Percentiles rank a stretch among this genome's conserved stretches.
These are phyloP conservation scores for Dryadomyces quercivorus DNA, from an alignment of 2,329 filamentous ascomycete species.

Conservation along the genomic window DNA sequence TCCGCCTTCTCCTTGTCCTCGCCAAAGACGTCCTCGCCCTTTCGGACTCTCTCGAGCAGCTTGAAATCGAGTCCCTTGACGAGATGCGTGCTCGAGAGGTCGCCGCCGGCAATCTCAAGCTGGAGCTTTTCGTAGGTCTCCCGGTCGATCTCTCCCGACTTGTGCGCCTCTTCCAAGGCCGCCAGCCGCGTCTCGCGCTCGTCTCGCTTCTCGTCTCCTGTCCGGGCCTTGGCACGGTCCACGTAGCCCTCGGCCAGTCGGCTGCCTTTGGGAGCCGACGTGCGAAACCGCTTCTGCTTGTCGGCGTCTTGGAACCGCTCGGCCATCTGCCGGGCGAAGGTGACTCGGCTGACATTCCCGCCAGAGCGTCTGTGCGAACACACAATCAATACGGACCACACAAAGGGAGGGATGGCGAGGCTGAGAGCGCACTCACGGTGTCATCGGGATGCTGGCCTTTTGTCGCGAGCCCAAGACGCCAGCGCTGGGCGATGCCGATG, in stretches of 20 bases:
- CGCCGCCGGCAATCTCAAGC: slow-evolving; percentile 70
- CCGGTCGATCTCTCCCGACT: slow-evolving; percentile 72
- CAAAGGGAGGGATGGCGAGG: too few relatives aligned
- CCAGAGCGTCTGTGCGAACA: slow-evolving; percentile 47
- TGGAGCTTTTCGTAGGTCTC: slow-evolving; percentile 65
- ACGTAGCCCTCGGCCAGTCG: slow-evolving; percentile 70
- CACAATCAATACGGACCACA: too few relatives aligned
- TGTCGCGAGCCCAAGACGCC: slow-evolving; percentile 62
- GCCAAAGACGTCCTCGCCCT: slow-evolving; percentile 53
- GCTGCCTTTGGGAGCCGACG: slow-evolving; percentile 70
- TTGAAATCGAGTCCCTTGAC: slow-evolving; percentile 88
- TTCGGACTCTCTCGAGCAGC: slow-evolving; percentile 55
- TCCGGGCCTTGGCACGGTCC: slow-evolving; percentile 54
- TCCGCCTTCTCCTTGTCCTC: slow-evolving; percentile 21
- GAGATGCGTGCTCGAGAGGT: slow-evolving; percentile 68
- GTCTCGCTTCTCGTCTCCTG: slow-evolving; percentile 36
- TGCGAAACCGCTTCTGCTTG: slow-evolving; percentile 61
- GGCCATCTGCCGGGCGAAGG: slow-evolving; percentile 76
- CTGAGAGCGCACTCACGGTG: slow-evolving; percentile 52
- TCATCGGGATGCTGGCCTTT: slow-evolving; percentile 82
- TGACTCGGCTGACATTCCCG: slow-evolving; percentile 37
- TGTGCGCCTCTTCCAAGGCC: slow-evolving; percentile 69
- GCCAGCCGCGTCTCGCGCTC: slow-evolving; percentile 54
- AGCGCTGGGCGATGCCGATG: slow-evolving; percentile 22
- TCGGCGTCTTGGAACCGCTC: slow-evolving; percentile 49